Base-by-base conservation (phyloP, 2,329 filamentous ascomycete genomes). In the Saccharata proteae region DNA sequence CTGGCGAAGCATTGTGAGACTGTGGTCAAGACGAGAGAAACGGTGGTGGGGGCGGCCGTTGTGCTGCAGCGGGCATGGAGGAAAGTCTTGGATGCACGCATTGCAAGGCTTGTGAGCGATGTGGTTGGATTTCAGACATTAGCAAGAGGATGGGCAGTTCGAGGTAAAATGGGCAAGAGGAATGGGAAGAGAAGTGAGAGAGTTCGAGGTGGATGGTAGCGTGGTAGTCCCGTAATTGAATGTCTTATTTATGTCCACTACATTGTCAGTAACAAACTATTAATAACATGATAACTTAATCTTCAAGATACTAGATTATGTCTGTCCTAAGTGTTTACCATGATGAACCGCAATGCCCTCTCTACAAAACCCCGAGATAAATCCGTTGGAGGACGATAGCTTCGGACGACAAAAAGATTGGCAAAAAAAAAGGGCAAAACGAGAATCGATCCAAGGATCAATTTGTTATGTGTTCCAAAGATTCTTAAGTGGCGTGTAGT, bases 401-500 rank as follows among this genome's bases (percentile, higher is more conserved):
- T n/a, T n/a, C n/a, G 20, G 20, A 22, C 8, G n/a, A 22, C 15
- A 25, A 32, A 32, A 26, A 26, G n/a, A 24, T 8, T 22, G 20
- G 8, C 8, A 36, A 19, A 30, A 20, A 26, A 5, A 25, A 24
- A 20, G 13, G 24, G 13, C 34, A 36, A 36, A 36, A 36, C 29
- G 25, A 32, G 30, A 36, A 23, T 36, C 33, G 33, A 35, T 24
- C 33, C 24, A 29, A 17, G 26, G 19, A 19, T 16, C 12, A 19
- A 32, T 32, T 14, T 6, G 21, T 32, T 25, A 11, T 19, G 11
- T 1, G 13, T 59, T 69, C 65, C 67, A 71, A 71, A 71, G 66
- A 71, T 69, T 71, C 46, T 48, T 47, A 49, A 71, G 59, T 63
- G 65, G 67, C 67, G 66, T 68, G 47, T 68, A 57, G 57, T 69